Conservation (phyloP, 306 rosid species). For the Trifolium subterraneum region DNA sequence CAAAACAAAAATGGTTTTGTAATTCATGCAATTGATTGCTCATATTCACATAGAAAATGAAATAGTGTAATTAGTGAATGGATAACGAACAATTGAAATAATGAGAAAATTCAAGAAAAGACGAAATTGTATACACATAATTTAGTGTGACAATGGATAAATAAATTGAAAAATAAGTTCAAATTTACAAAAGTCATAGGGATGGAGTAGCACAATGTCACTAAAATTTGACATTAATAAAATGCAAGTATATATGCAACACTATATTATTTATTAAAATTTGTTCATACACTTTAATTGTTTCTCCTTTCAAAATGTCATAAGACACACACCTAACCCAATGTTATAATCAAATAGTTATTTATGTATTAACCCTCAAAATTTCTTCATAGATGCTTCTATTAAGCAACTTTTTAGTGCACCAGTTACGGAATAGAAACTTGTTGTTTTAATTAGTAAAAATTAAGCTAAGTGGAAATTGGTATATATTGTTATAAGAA, state of each 20-base stretch:
- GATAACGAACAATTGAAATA: constrained; percentile 43
- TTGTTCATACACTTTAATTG: neutral
- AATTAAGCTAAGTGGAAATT: constrained; percentile 32
- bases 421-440: constrained; percentile 46
- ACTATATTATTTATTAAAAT: neutral
- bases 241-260: neutral
- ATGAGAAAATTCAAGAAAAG: neutral
- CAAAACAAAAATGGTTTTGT: constrained; percentile 22
- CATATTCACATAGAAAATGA: constrained; percentile 19
- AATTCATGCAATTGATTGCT: constrained; percentile 1
- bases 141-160: constrained; percentile 12
- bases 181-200: constrained; percentile 38
- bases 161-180: neutral
- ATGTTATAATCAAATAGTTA: constrained; percentile 25
- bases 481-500: neutral
- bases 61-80: constrained; percentile 40
- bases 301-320: constrained; percentile 33
- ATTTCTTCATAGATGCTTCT: constrained; percentile 22
- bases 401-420: constrained; percentile 25
- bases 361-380: constrained; percentile 13
- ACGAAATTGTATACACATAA: constrained; percentile 28
- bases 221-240: constrained; percentile 33
- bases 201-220: constrained; percentile 21
- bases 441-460: constrained; percentile 3
- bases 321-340: constrained; percentile 38